These are phyloP conservation scores for Schizosaccharomyces octosporus DNA, from an alignment of 805 yeast genomes.

Conservation along the genomic window DNA sequence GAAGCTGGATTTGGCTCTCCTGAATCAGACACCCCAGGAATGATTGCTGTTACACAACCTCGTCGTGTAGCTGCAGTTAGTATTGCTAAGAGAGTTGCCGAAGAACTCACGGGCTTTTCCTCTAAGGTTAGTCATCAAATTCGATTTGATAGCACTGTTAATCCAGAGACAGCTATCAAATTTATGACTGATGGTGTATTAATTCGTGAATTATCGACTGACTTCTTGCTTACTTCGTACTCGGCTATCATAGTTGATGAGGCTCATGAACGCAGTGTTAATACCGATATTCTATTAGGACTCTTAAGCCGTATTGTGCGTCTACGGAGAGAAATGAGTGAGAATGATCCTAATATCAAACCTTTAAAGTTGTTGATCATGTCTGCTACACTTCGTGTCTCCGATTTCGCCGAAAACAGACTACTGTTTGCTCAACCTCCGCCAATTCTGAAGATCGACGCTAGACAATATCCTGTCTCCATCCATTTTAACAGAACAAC, in stretches of 20 bases:
- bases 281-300: slow-evolving; percentile 88
- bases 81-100: slow-evolving; percentile 59
- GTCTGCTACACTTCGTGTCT: slow-evolving; percentile 90
- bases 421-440: slow-evolving; percentile 47
- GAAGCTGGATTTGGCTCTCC: slow-evolving; percentile 74
- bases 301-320: slow-evolving; percentile 69
- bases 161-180: slow-evolving; percentile 44
- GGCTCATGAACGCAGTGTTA: slow-evolving; percentile 90
- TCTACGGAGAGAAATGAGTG: slow-evolving; percentile 26
- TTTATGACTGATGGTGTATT: slow-evolving; percentile 92
- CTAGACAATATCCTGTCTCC: slow-evolving; percentile 76
- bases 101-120: slow-evolving; percentile 40
- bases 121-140: slow-evolving; percentile 56
- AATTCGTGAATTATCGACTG: slow-evolving; percentile 76
- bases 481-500: slow-evolving; percentile 73
- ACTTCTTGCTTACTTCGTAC: slow-evolving; percentile 55
- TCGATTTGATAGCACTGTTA: slow-evolving; percentile 48
- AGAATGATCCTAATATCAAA: slow-evolving; percentile 16
- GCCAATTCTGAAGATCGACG: slow-evolving; percentile 70
- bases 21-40: slow-evolving; percentile 48
- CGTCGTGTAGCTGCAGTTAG: slow-evolving; percentile 86
- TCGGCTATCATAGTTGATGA: slow-evolving; percentile 82
- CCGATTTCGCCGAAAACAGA: slow-evolving; percentile 72
- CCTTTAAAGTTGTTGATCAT: slow-evolving; percentile 68
- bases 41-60: slow-evolving; percentile 92